Evolutionary conservation across 768 basidiomycete species (phyloP), one percentile per base, ranked within the genome.

Genomic region (Krasilnikovozyma curviuscula): DNA sequence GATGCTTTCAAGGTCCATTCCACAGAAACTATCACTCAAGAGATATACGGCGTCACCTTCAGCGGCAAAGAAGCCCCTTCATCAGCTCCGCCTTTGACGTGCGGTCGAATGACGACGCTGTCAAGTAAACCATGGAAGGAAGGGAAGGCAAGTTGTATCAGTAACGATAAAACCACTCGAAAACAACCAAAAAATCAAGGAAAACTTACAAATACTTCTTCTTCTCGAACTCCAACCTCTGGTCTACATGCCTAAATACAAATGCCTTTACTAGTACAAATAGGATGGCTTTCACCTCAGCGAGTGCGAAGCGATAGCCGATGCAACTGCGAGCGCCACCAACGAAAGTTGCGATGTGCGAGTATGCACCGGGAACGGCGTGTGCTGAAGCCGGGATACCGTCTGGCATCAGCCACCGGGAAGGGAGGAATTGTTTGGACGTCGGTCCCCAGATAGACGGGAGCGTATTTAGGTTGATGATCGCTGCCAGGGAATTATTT

Each of bases 261-360:
- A 63, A 62, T 27, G 50, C 54, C 30, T 61, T 44, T 9, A 66
- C 56, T 33, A 64, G 46, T 2, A 63, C 59, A 48, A 63, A 66
- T 31, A 66, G 42, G 28, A 66, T 59, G 14, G 56, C 58, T 40
- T 62, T 61, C 51, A 66, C 62, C 37, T 39, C 34, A 14, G 37
- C 34, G 29, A 37, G 35, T 10, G 34, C 34, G 37, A 47, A 37
- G 12, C 33, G 25, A 19, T 24, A 38, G 1, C 27, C 37, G 18
- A 29, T 16, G 28, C 46, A 38, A 33, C 53, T 49, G 31, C 63
- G 45, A 14, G 61, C 57, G 2, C 65, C 65, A 12, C 60, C 61
- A 13, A 64, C 29, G 56, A 66, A 66, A 16, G 65, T 61, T 33
- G 63, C 40, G 19, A 63, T 49, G 41, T 61, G 61, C 4, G 62